Conservation (phyloP, 192 early-diverging fungal species). For the Rhizophagus sp. region DNA sequence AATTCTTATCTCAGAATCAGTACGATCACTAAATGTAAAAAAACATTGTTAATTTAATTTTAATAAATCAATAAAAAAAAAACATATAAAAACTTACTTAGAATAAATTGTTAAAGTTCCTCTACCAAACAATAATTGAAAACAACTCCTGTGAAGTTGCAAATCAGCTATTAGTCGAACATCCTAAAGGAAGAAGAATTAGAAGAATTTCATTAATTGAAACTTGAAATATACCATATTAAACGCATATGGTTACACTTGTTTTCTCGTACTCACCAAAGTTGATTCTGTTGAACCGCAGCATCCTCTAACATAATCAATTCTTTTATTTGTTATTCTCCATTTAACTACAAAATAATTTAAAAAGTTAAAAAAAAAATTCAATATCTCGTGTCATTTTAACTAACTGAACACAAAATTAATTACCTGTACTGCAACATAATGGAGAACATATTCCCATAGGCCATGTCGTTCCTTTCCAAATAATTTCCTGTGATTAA, state of each 20-base stretch:
- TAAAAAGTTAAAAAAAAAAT: no score
- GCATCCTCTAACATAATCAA: background rate
- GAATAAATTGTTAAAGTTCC: constrained; percentile 2
- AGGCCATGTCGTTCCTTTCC: background rate
- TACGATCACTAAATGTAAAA: background rate
- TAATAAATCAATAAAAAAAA: background rate
- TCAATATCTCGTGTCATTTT: no score
- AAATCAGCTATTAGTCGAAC: background rate
- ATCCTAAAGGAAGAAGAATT: background rate
- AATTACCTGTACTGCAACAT: background rate
- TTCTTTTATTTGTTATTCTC: background rate
- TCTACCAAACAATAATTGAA: background rate
- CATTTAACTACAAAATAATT: background rate
- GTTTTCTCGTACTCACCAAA: background rate
- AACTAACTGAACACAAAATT: no score
- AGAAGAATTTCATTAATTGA: background rate
- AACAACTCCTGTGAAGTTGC: background rate
- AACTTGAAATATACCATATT: no score
- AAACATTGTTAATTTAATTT: background rate
- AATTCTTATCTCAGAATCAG: background rate
- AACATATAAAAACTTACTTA: background rate
- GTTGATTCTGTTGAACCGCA: background rate
- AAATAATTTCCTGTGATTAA: background rate
- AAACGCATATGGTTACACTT: no score
- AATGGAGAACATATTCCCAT: background rate